Base-by-base conservation (phyloP, 805 yeast genomes). In the Torulaspora indica region DNA sequence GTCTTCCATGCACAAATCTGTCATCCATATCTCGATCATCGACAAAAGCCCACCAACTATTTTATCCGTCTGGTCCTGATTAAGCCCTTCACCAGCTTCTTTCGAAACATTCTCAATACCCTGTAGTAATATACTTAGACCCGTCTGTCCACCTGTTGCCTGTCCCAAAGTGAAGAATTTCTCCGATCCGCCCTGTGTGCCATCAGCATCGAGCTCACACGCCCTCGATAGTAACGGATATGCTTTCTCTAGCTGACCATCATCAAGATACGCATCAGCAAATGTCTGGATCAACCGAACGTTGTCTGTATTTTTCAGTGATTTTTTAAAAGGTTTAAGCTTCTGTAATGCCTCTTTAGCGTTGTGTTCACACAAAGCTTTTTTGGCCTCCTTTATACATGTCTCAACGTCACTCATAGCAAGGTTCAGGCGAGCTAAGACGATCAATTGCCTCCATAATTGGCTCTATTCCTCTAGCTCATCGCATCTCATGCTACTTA, bases 21-120 rank as follows among this genome's bases (percentile, higher is more conserved):
- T 91, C 97, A 89, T 87, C 96, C 96, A 90, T 45, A 87, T 84
- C 66, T 91, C 98, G 57, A 93, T 85, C 69, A 83, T 76, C 5
- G 96, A 82, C 53, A 91, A 81, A 22, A 87, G 69, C 0, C 91
- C 96, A 58, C 81, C 85, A 51, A 83, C 79, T 38, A 87, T 60
- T 60, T 84, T 85, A 50, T 76, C 76, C 14, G 75, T 62, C 33
- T 76, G 66, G 47, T 72, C 72, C 42, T 61, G 57, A 35, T 60
- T 54, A n/a, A 69, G 55, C 3, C 37, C 46, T 13, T 56, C 56
- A 13, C 60, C 54, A 13, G 58, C 61, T 3, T 45, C 40, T 10
- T 34, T 42, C 8, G 64, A 60, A 2, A 54, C 47, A 32, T 67
- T 66, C 18, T 71, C 72, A 33, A 85, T 67, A 5, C 95, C 98